Percentiles rank a stretch among this genome's conserved stretches.
Conservation (phyloP, 805 yeast genomes). For the Schwanniomyces pseudopolymorphus region DNA sequence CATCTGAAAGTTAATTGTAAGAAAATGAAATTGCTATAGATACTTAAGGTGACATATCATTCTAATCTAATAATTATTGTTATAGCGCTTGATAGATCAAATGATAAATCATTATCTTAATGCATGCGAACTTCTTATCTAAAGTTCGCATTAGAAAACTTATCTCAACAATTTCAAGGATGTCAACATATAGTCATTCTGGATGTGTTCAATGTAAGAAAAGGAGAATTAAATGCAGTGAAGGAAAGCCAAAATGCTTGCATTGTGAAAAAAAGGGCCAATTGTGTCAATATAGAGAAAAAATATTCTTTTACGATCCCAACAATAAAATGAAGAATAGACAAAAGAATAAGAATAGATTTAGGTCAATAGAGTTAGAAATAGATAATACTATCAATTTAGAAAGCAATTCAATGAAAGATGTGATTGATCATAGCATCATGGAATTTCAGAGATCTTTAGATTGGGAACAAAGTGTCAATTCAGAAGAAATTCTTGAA, state of each 20-base stretch:
- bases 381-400: background rate
- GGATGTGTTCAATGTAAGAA: constrained; percentile 4
- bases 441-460: background rate
- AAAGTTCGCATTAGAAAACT: too few species aligned
- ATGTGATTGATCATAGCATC: background rate
- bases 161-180: too few species aligned
- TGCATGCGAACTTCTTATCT: too few species aligned
- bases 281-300: background rate
- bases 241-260: background rate
- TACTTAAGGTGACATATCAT: too few species aligned
- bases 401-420: background rate
- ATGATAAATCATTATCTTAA: too few species aligned
- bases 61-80: too few species aligned
- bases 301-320: constrained; percentile 1
- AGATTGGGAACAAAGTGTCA: background rate
- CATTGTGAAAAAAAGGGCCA: background rate
- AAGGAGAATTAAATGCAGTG: constrained; percentile 4
- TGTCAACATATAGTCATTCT: constrained; percentile 1
- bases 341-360: background rate
- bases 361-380: background rate
- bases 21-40: too few species aligned
- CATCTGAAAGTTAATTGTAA: too few species aligned
- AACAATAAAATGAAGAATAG: background rate
- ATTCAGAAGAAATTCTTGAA: too few species aligned
- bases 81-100: too few species aligned